Conservation (phyloP, 257 asterid genomes). For the Schizonepeta tenuifolia region DNA sequence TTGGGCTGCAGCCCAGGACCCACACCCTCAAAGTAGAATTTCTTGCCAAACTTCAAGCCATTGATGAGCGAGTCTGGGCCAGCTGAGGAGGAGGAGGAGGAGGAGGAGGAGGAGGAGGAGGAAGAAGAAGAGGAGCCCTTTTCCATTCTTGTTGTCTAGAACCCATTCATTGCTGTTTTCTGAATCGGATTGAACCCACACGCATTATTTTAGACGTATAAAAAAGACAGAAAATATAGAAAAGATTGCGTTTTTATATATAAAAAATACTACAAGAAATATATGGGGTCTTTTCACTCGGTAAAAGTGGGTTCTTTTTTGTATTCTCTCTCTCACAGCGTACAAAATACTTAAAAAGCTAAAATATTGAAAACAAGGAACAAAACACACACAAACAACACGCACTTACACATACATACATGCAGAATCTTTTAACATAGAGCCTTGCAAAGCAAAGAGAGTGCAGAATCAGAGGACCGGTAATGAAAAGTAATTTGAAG, state of each 20-base stretch:
- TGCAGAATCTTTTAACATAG: not conserved
- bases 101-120: constrained; percentile 43
- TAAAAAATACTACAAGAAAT: constrained; percentile 12
- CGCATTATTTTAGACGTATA: constrained; percentile 22
- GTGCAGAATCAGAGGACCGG: not conserved
- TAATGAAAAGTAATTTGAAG: not conserved
- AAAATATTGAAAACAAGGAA: not conserved
- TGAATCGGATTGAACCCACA: constrained; percentile 25
- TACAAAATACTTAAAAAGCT: constrained; percentile 24
- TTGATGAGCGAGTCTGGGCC: constrained; percentile 50
- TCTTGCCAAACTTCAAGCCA: constrained; percentile 82
- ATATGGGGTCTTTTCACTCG: not conserved
- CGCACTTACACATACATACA: constrained; percentile 18
- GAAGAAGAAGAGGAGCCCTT: constrained; percentile 59
- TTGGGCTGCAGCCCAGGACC: constrained; percentile 42
- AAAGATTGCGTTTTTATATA: not conserved
- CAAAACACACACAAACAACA: not conserved
- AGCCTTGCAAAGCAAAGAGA: not conserved
- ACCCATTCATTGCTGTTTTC: constrained; percentile 52
- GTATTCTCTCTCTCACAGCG: constrained; percentile 32
- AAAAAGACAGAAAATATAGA: not conserved
- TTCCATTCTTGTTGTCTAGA: constrained; percentile 67
- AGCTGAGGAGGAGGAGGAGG: constrained; percentile 43
- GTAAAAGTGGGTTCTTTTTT: constrained; percentile 37
- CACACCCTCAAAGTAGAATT: constrained; percentile 78